A percentile compares a stretch with the other conserved stretches of the same genome.
Conservation (phyloP, 2,329 filamentous ascomycete genomes). For the Exserohilum rostratum region DNA sequence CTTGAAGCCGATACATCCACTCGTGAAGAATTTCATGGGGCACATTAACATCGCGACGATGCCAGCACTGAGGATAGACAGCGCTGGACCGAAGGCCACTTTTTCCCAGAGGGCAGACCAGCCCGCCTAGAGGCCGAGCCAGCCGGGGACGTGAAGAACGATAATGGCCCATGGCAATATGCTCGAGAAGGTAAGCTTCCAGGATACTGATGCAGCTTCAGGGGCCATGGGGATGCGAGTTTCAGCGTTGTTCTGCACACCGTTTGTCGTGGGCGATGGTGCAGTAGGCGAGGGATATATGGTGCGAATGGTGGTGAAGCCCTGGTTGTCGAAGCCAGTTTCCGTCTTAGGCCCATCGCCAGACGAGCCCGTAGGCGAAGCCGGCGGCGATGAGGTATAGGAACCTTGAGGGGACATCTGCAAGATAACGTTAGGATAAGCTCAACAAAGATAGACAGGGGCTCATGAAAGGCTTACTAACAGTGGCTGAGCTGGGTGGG, state of each 20-base stretch:
- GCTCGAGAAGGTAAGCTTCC: slow-evolving; percentile 1
- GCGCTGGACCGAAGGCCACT: slow-evolving; percentile 8
- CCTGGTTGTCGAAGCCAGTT: slow-evolving; percentile 56
- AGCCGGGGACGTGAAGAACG: slow-evolving; percentile 8
- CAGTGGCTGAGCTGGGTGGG: slow-evolving; percentile 70
- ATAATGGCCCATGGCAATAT: slow-evolving; percentile 11
- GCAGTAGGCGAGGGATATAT: slow-evolving; percentile 24
- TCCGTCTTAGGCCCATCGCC: slow-evolving; percentile 39
- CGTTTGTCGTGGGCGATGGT: slow-evolving; percentile 1
- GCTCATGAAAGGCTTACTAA: slow-evolving; percentile 61
- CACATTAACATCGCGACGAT: slow-evolving; percentile 9
- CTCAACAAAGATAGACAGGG: neutral
- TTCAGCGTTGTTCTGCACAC: slow-evolving; percentile 19
- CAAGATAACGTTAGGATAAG: slow-evolving; percentile 22
- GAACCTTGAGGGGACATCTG: slow-evolving; percentile 60
- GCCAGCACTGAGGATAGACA: slow-evolving; percentile 3
- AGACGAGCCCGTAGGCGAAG: slow-evolving; percentile 39
- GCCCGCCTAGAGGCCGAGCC: slow-evolving; percentile 6
- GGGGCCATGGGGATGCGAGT: slow-evolving; percentile 13
- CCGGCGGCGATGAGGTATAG: slow-evolving; percentile 59
- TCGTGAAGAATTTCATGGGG: slow-evolving; percentile 1
- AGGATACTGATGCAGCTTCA: neutral
- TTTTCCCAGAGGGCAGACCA: slow-evolving; percentile 3
- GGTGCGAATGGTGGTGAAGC: slow-evolving; percentile 57
- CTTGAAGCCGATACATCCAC: slow-evolving; percentile 15